Conservation (phyloP, 305 asterid genomes). For the Salvia sclarea region DNA sequence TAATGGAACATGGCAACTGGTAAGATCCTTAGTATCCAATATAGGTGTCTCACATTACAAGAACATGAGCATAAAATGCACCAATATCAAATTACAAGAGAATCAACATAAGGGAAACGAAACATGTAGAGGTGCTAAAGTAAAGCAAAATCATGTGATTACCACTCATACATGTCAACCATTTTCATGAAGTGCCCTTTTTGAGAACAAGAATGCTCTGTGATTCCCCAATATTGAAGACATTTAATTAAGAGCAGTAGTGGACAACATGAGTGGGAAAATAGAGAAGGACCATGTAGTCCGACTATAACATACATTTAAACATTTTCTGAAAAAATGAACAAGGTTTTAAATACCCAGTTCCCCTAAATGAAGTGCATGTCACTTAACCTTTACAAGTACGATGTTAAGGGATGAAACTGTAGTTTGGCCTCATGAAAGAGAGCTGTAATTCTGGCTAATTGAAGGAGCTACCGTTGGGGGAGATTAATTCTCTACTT, state of each 20-base stretch:
- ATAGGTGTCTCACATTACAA: background rate
- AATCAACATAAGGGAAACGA: background rate
- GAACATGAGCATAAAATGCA: background rate
- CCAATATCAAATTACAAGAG: constrained; percentile 3
- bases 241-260: constrained; percentile 4
- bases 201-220: background rate
- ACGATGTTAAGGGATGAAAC: background rate
- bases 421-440: background rate
- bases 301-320: constrained; percentile 9
- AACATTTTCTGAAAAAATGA: background rate
- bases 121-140: background rate
- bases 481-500: background rate
- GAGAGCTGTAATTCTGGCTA: background rate
- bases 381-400: background rate
- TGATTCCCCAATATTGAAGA: background rate
- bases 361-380: background rate
- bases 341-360: background rate
- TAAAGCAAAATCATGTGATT: background rate
- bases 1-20: constrained; percentile 17
- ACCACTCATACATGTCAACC: constrained; percentile 2
- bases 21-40: background rate
- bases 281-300: background rate
- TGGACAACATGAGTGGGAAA: constrained; percentile 2
- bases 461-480: background rate
- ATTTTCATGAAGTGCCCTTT: constrained; percentile 5